Base-by-base conservation (phyloP, 768 basidiomycete species). In the Phlebiopsis gigantea region DNA sequence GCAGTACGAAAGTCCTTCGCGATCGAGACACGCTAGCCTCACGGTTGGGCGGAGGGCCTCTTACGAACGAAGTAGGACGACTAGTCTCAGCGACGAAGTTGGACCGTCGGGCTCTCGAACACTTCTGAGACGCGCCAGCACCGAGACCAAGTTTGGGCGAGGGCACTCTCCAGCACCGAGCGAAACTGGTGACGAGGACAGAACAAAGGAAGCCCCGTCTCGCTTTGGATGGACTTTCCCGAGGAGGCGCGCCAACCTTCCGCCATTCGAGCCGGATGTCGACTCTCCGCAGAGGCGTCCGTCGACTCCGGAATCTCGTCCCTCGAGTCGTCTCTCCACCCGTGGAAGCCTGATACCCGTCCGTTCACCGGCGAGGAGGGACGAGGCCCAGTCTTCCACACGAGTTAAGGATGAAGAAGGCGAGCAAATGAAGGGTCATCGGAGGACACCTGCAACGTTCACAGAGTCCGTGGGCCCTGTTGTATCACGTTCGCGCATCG, bases 301-400 rank as follows among this genome's bases (percentile, higher is more conserved):
- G 15, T 50, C 56, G 12, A 42, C 44, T 19, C 51, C 57, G 21
- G 50, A 51, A 21, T 34, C 51, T 1, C 59, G 63, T 10, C 61
- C 72, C 51, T 59, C 65, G 0, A 68, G 65, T 55, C 63, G 65
- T 24, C 46, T 57, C 25, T 65, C 72, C 5, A 66, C 65, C 19
- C 51, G 60, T 17, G 58, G 68, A 7, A 80, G 79, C 53, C 71
- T 74, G 28, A 79, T 82, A 53, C 79, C 80, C 14, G 70, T 79
- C 4, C 71, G 71, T 22, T 71, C 78, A 17, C 71, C 74, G 19
- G 62, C 67, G 50, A 77, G 75, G 62, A 59, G 50, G 55, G 5
- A 63, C 58, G 46, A 64, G 50, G 57, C 62, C 61, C 28, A 46
- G 26, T 26, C 54, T 4, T 19, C 44, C 2, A 34, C 19, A 2